Evolutionary conservation across 441 rosid genomes (phyloP), one percentile per base, ranked within the genome.

Genomic region (Populus hybrid): DNA sequence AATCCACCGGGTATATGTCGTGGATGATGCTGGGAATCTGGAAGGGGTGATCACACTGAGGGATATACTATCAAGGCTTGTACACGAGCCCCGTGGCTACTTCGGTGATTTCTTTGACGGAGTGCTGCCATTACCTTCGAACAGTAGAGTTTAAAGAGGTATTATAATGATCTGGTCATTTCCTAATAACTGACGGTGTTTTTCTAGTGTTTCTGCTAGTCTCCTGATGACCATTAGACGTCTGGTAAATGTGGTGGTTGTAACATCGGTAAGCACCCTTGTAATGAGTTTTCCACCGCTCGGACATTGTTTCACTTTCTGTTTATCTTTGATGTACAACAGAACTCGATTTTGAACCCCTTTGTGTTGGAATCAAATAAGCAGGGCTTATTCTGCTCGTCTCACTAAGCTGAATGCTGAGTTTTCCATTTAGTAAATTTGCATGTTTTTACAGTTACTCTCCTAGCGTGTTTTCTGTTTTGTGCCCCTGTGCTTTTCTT

Each of bases 81-180:
- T 93, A 65, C 93, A 96, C 14, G 99, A 96, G 80, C 99, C 99
- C 8, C 92, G 76, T 16, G 96, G 97, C 76, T 96, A 96, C 79
- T 96, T 96, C 32, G 99, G 99, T 5, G 98, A 96, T 84, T 96
- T 96, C 89, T 96, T 96, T 57, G 98, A 96, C 34, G 98, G 98
- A 8, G 92, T 94, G 36, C 73, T 93, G 72, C 98, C 99, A 3
- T 85, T 92, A 26, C 99, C 99, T 1, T 77, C 76, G 10, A 88
- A 84, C 85, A 84, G 97, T 88, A 81, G 99, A 81, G 98, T 93
- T 75, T 96, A 30, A 78, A 87, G 46, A 20, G 75, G 73, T 73
- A 70, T 73, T 59, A 30, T 46, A 64, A 59, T 42, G 38, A 40
- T 59, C 23, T 59, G 28, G 23, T 76, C 23, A 42, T 36, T 64